Base-by-base conservation (phyloP, 805 yeast species). In the Saccharomycopsis sp. region DNA sequence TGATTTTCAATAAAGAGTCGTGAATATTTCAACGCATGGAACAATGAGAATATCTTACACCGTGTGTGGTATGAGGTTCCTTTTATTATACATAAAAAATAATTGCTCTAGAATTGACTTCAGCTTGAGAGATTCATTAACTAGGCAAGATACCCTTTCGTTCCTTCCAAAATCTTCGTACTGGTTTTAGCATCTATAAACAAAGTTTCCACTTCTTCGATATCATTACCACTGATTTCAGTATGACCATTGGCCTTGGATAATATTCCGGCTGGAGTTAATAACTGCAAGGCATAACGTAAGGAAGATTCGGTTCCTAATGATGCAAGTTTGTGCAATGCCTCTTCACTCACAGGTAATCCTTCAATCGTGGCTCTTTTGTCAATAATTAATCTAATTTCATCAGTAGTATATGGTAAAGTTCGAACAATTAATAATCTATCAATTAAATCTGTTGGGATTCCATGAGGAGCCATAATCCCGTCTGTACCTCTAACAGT, bases 371-470 rank as follows among this genome's bases (percentile, higher is more conserved):
- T 66, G 11, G 95, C 78, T 59, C 98, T 75, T 62, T 88, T 86
- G 50, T 79, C 80, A 51, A 93, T 77, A 56, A 93, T 93, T 21
- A 81, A 72, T 42, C 76, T 72, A 50, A 90, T 85, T 63, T 93
- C 98, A 26, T 81, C 88, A 50, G 73, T 78, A 49, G 72, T 71
- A 70, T 93, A 93, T n/a, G 95, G 88, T 51, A 85, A 71, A 4
- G 99, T 93, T 64, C 94, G 80, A 38, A 93, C 88, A 58, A 93
- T 93, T 55, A 93, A 77, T 52, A 90, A 70, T 54, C 99, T 72
- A 65, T 93, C 99, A 50, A 89, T 71, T 60, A 93, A 73, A 68
- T 93, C 99, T 9, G 95, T 83, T 24, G 99, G 98, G 52, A 90
- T 79, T 31, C 99, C 99, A 61, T 93, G 98, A 37, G 98, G 97